Base-by-base conservation (phyloP, 257 asterid genomes). In the Solanum sitiens region DNA sequence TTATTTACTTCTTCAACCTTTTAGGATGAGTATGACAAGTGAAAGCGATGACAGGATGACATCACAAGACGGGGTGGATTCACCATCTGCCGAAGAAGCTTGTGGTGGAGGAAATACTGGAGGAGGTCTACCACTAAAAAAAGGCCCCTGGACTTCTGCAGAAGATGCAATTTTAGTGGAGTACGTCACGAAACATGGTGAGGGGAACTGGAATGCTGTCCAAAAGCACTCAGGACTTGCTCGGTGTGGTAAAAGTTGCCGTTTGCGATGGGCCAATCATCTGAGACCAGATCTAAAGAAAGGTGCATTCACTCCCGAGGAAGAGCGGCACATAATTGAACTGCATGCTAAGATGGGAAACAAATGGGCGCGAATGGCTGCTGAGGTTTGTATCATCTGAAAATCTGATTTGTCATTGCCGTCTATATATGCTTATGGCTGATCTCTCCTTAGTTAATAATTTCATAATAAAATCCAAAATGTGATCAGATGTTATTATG, bases 221-320 rank as follows among this genome's bases (percentile, higher is more conserved):
- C 95, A 93, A 83, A 94, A 88, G 83, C 89, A 91, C 90, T 88
- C 94, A 8, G 94, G 93, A 37, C 96, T 94, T 74, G 93, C 95
- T 42, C 93, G 96, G 16, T 93, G 96, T 87, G 96, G 96, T 20
- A 94, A 94, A 88, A 94, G 96, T 86, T 94, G 95, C 40, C 96
- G 96, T 27, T 85, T 94, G 87, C 92, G 95, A 90, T 94, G 96
- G 96, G 92, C 93, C 39, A 94, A 94, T 93, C 96, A 94, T 91
- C 93, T 94, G 47, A 87, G 95, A 84, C 95, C 96, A 7, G 92
- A 94, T 89, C 87, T 94, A 45, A 94, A 90, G 90, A 94, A 94
- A 90, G 96, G 95, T 20, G 91, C 92, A 42, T 92, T 94, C 87
- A 93, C 92, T 40, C 87, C 92, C 0, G 93, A 92, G 89, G 96